phyloP scores from a whole-genome alignment of 2,329 filamentous ascomycete species.

The Malbranchea cinnamomea region DNA sequence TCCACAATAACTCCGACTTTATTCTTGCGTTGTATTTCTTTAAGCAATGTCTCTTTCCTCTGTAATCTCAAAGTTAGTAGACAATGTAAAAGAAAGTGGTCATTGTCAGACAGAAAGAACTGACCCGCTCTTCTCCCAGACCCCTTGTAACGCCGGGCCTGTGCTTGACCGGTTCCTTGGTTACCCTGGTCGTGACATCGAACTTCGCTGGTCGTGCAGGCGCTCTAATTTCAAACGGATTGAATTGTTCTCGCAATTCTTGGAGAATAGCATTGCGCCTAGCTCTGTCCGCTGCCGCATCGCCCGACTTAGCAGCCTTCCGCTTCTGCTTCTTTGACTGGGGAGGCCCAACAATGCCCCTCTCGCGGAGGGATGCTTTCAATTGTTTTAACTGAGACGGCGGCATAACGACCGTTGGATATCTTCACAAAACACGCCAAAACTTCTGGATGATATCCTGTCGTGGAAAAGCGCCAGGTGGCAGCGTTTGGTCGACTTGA shows the following conservation, averaged over 20 bases:
- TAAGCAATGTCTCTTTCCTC: conserved; percentile 68
- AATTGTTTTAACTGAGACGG: conserved; percentile 93
- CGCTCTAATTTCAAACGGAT: conserved; percentile 89
- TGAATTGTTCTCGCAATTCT: conserved; percentile 87
- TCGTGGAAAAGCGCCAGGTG: too few relatives aligned
- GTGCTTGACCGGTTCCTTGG: conserved; percentile 44
- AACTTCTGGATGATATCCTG: too few relatives aligned
- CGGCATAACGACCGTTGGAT: conserved; percentile 63
- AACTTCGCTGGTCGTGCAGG: conserved; percentile 68
- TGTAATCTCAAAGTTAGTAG: conserved; percentile 20
- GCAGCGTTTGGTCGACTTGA: too few relatives aligned
- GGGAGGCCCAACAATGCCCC: conserved; percentile 79
- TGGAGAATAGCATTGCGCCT: conserved; percentile 65
- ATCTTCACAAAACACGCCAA: not conserved
- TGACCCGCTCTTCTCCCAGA: conserved; percentile 67
- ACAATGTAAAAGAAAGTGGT: conserved; percentile 3
- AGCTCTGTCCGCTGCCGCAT: conserved; percentile 57
- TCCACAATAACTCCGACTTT: conserved; percentile 89
- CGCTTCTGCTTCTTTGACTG: conserved; percentile 92
- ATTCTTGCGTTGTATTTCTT: conserved; percentile 76
- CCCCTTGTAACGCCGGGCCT: conserved; percentile 76
- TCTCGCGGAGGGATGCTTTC: conserved; percentile 76
- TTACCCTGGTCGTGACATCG: conserved; percentile 52
- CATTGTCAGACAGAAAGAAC: conserved; percentile 13
- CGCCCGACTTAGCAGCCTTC: conserved; percentile 51